Base-by-base conservation (phyloP, 176 grass and related monocot species). In the Thinopyrum elongatum region DNA sequence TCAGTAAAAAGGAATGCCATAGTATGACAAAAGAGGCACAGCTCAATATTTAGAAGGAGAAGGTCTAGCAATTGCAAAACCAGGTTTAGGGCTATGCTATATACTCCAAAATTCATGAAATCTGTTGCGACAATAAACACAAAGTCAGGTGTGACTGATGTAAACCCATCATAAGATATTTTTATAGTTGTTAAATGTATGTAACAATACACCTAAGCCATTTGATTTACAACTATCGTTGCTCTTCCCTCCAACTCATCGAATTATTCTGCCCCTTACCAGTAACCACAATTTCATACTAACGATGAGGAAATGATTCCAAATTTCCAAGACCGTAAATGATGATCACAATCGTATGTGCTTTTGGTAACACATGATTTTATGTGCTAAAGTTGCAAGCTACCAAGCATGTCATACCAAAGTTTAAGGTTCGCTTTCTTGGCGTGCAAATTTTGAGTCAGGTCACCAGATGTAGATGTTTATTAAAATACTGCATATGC, bases 311-410 rank as follows among this genome's bases (percentile, higher is more conserved):
- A 77, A 59, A 7, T 22, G 6, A 62, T 8, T 39, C 55, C n/a
- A n/a, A n/a, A n/a, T n/a, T n/a, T n/a, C n/a, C 22, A 64, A 29
- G 59, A 65, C 25, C 23, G 23, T 29, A 65, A 80, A 65, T 65
- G 59, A 57, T 9, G n/a, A 39, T 78, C 75, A 59, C 51, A 78
- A 78, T 78, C 6, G 33, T 35, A 34, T 79, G 55, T 79, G 55
- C 23, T 79, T 78, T 62, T 39, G 13, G 12, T 26, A 39, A 62
- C 14, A 16, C 33, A 6, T 79, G 55, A 39, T 62, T 62, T 34
- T 57, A 78, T 61, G 76, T 62, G 76, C 55, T 62, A 17, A 79
- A 79, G 76, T 79, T 79, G 57, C 55, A 79, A 22, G 53, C 5
- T 78, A 19, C 21, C 31, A 59, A 78, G 31, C 34, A 62, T 79